A percentile compares a stretch with the other conserved stretches of the same genome.
Conservation (phyloP, 768 basidiomycete species). For the Termitomyces sp. region DNA sequence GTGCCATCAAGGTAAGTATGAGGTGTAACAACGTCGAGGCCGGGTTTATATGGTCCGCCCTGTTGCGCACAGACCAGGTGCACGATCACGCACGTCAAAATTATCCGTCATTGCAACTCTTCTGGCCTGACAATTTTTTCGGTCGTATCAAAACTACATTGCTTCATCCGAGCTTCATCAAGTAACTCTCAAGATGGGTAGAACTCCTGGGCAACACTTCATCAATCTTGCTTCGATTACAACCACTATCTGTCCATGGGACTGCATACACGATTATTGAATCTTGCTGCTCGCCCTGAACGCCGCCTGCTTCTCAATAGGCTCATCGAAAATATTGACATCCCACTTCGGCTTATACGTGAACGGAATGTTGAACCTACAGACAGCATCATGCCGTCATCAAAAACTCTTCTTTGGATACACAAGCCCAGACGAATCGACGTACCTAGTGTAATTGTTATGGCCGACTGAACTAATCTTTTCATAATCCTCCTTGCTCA, state of each 20-base stretch:
- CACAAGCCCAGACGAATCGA: neutral
- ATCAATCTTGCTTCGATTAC: neutral
- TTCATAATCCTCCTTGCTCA: constrained; percentile 67
- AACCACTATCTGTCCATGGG: neutral
- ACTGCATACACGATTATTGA: constrained; percentile 1
- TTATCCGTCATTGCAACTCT: no score
- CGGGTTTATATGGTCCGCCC: neutral
- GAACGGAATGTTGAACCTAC: constrained; percentile 65
- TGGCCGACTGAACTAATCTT: constrained; percentile 51
- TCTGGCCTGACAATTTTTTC: no score
- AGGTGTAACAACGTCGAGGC: constrained; percentile 14
- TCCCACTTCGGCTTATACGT: constrained; percentile 64
- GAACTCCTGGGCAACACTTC: no score
- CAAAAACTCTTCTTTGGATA: neutral
- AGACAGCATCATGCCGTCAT: neutral
- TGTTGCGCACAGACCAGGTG: neutral
- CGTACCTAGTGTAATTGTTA: constrained; percentile 42
- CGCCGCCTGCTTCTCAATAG: constrained; percentile 46
- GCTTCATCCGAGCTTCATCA: no score
- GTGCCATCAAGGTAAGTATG: constrained; percentile 72
- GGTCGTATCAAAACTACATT: no score
- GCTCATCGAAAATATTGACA: constrained; percentile 70
- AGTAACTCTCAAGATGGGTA: no score
- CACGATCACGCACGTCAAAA: neutral
- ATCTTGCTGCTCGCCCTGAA: constrained; percentile 31